Conservation (phyloP, 495 filamentous ascomycete species). For the Rusavskia elegans region DNA sequence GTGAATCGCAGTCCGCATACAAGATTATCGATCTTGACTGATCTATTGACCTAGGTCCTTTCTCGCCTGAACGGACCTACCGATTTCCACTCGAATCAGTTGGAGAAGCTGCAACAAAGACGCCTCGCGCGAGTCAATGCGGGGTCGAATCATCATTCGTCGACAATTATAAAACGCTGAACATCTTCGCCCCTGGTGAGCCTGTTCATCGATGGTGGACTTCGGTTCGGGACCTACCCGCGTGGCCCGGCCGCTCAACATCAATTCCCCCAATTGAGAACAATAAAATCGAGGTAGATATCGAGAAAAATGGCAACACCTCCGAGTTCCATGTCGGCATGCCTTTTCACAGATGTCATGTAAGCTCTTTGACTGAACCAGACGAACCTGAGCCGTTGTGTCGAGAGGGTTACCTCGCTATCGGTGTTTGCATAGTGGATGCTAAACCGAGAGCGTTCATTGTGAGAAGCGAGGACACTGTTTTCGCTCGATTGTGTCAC, state of each 20-base stretch:
- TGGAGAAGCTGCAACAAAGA: neutral
- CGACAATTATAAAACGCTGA: too few relatives aligned
- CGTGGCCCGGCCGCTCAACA: too few relatives aligned
- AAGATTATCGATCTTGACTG: too few relatives aligned
- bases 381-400: slow-evolving; percentile 1
- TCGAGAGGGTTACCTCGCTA: slow-evolving; percentile 5
- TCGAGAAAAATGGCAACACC: neutral
- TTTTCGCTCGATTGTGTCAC: slow-evolving; percentile 14
- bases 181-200: neutral
- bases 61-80: too few relatives aligned
- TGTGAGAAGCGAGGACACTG: slow-evolving; percentile 19
- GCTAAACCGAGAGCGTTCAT: slow-evolving; percentile 4
- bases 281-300: slow-evolving; percentile 2
- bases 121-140: too few relatives aligned
- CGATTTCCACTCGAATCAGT: too few relatives aligned
- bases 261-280: too few relatives aligned
- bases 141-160: too few relatives aligned
- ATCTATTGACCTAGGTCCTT: too few relatives aligned
- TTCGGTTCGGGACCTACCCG: too few relatives aligned
- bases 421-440: neutral
- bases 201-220: too few relatives aligned
- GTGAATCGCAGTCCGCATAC: too few relatives aligned
- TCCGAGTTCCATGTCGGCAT: slow-evolving; percentile 1
- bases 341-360: slow-evolving; percentile 7
- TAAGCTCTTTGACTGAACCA: neutral